phyloP scores from a whole-genome alignment of 2,329 filamentous ascomycete genomes.

The Calonectria pauciramosa region DNA sequence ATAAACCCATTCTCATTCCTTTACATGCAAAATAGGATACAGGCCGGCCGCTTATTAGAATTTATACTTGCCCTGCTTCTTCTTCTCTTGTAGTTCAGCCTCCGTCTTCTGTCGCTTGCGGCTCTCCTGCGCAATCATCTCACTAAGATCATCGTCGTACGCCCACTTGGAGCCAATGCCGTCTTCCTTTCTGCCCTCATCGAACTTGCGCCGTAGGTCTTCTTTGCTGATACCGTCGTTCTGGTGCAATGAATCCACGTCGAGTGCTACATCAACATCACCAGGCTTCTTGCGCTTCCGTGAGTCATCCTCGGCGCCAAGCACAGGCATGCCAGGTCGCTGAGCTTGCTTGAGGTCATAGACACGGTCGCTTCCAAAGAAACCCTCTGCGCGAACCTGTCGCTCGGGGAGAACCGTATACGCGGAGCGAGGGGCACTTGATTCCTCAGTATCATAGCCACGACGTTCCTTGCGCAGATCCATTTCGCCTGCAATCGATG shows the following conservation, averaged over 20 bases:
- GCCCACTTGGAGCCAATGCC: conserved; percentile 78
- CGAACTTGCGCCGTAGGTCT: conserved; percentile 84
- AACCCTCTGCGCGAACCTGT: conserved; percentile 86
- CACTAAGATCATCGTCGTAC: conserved; percentile 88
- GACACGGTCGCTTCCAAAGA: conserved; percentile 94
- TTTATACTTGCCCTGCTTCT: conserved; percentile 67
- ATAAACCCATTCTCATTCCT: background rate
- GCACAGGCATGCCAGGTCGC: conserved; percentile 73
- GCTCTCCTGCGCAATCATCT: conserved; percentile 96
- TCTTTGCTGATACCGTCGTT: conserved; percentile 88
- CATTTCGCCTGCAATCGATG: conserved; percentile 87
- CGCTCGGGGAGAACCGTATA: conserved; percentile 93
- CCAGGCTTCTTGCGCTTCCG: conserved; percentile 96
- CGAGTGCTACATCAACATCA: conserved; percentile 92
- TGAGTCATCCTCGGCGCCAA: conserved; percentile 83
- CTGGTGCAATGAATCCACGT: conserved; percentile 82
- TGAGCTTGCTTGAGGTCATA: conserved; percentile 81
- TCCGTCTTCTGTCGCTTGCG: conserved; percentile 92
- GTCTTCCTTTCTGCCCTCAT: conserved; percentile 77
- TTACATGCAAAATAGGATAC: background rate
- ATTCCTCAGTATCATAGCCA: conserved; percentile 90
- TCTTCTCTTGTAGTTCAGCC: conserved; percentile 80
- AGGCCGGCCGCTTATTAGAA: conserved; percentile 52
- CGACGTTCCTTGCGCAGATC: conserved; percentile 87
- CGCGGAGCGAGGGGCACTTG: conserved; percentile 79